Evolutionary conservation across 1,139 yeast genomes (phyloP).

Genomic region (Saccharomyces hybrid): DNA sequence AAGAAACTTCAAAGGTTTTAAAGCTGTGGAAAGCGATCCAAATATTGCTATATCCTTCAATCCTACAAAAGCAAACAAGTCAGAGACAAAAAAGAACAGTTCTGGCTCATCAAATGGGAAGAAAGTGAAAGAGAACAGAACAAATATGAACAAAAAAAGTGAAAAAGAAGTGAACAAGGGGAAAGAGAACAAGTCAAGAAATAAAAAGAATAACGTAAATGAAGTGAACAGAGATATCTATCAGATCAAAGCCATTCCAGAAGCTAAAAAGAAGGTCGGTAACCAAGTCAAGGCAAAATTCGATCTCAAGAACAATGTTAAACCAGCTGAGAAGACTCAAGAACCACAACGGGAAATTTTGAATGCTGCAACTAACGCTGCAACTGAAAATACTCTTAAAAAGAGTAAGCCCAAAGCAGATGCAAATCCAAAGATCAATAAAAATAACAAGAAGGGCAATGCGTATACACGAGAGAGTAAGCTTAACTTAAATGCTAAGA

Average conservation of each 20-base stretch:
- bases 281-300: background rate
- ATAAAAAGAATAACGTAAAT: background rate
- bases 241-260: background rate
- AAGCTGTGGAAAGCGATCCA: slow-evolving; percentile 11
- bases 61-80: background rate
- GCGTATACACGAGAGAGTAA: background rate
- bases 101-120: background rate
- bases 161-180: background rate
- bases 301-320: background rate
- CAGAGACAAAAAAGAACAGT: background rate
- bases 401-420: background rate
- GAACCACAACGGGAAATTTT: background rate
- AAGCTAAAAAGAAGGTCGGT: background rate
- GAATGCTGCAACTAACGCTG: background rate
- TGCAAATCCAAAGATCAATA: background rate
- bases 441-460: background rate
- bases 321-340: background rate
- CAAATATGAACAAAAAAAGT: background rate
- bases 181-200: background rate
- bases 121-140: background rate
- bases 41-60: background rate
- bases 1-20: slow-evolving; percentile 29
- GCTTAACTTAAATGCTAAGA: background rate
- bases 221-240: too few species aligned
- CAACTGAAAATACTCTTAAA: background rate